Percentiles rank a stretch among this genome's conserved stretches.
phyloP scores from a whole-genome alignment of 2,329 filamentous ascomycete species.

The Colletotrichum abscissum region DNA sequence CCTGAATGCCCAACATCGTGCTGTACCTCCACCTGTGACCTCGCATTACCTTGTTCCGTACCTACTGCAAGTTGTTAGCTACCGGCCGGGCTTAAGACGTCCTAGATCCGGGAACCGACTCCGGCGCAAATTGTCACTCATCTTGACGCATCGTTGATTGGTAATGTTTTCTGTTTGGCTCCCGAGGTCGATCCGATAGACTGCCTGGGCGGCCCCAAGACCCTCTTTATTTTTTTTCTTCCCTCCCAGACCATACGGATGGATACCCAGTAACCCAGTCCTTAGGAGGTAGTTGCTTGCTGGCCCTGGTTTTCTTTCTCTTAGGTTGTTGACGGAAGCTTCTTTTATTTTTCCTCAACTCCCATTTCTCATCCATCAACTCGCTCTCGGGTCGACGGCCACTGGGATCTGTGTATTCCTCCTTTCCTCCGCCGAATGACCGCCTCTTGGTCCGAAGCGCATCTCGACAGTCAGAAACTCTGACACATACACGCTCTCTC shows the following conservation, averaged over 20 bases:
- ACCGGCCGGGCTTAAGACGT: constrained; percentile 28
- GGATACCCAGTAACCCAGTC: not conserved
- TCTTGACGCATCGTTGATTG: constrained; percentile 26
- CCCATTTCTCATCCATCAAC: not conserved
- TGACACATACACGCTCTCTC: not conserved
- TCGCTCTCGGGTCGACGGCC: constrained; percentile 1
- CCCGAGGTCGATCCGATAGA: constrained; percentile 30
- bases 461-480: not conserved
- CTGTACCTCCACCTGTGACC: no score
- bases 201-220: not conserved
- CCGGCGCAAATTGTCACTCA: constrained; percentile 15
- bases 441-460: constrained; percentile 8
- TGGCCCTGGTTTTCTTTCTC: not conserved
- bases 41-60: not conserved
- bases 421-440: constrained; percentile 19
- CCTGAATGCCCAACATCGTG: not conserved
- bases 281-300: not conserved
- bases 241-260: not conserved
- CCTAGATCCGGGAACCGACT: constrained; percentile 26
- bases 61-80: constrained; percentile 2
- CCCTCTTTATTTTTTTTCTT: not conserved
- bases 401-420: constrained; percentile 6
- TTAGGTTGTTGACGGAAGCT: not conserved
- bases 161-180: constrained; percentile 20
- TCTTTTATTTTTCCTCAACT: not conserved